Conservation (phyloP, 495 filamentous ascomycete species). For the Staphylotrichum tortipilum region DNA sequence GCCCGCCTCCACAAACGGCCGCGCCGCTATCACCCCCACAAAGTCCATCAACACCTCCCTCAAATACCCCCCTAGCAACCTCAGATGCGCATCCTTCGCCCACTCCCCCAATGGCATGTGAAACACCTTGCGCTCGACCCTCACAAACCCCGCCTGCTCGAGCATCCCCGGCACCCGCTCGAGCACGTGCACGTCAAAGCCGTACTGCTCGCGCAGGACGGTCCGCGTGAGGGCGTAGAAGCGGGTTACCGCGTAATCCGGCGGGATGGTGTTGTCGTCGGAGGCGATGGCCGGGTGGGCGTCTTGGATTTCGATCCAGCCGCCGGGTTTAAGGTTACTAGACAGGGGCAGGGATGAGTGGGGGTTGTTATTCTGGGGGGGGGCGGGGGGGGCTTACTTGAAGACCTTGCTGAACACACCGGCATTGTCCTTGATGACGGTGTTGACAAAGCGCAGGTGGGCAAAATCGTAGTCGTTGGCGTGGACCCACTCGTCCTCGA, state of each 20-base stretch:
- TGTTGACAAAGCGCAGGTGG: constrained; percentile 38
- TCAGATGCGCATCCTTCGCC: constrained; percentile 47
- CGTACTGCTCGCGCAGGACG: constrained; percentile 29
- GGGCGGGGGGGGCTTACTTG: constrained; percentile 18
- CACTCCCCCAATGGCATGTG: constrained; percentile 56
- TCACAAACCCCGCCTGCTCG: constrained; percentile 41
- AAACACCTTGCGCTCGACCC: constrained; percentile 42
- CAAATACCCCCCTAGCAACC: constrained; percentile 47
- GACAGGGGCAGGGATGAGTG: too few relatives aligned
- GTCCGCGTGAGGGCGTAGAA: constrained; percentile 29
- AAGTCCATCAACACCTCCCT: constrained; percentile 47
- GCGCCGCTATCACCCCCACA: constrained; percentile 44
- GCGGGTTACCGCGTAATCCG: constrained; percentile 35
- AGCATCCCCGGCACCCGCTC: constrained; percentile 33
- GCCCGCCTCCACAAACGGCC: constrained; percentile 45
- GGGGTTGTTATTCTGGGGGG: too few relatives aligned
- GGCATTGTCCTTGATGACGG: constrained; percentile 40
- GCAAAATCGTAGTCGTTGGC: constrained; percentile 44
- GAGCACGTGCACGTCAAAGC: constrained; percentile 34
- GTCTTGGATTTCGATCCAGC: constrained; percentile 54
- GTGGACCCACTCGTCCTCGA: constrained; percentile 47
- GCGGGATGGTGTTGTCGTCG: constrained; percentile 43
- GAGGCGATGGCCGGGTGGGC: constrained; percentile 41
- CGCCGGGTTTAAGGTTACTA: constrained; percentile 54
- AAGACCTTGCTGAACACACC: constrained; percentile 26